A percentile compares a stretch with the other conserved stretches of the same genome.
Conservation (phyloP, 306 rosid species). For the Delonix regia region DNA sequence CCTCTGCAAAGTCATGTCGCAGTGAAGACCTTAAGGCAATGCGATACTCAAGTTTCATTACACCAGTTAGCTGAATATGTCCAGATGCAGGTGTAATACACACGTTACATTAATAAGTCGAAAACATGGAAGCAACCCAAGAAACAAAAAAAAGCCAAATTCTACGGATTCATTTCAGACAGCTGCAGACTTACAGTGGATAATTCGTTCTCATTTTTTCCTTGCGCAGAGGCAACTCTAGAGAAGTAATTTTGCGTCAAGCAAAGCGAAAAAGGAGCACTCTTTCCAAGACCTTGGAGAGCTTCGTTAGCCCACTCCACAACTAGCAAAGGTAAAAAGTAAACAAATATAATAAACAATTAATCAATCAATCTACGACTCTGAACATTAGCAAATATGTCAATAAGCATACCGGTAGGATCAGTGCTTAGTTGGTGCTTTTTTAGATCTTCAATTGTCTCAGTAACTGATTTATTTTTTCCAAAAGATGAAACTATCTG, state of each 20-base stretch:
- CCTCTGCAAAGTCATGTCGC: constrained; percentile 88
- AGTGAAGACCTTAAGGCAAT: constrained; percentile 85
- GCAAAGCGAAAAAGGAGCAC: constrained; percentile 92
- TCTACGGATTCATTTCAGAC: neutral
- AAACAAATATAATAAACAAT: constrained; percentile 20
- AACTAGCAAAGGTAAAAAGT: constrained; percentile 51
- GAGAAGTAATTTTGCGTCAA: constrained; percentile 84
- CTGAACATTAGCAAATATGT: constrained; percentile 16
- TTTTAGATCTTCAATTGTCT: constrained; percentile 75
- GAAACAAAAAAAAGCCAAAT: neutral
- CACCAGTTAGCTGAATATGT: constrained; percentile 66
- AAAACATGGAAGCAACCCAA: constrained; percentile 3
- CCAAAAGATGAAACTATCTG: constrained; percentile 74
- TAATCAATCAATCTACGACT: constrained; percentile 3
- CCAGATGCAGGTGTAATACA: constrained; percentile 32
- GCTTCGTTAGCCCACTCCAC: constrained; percentile 94
- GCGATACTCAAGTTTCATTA: constrained; percentile 93
- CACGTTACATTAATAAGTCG: neutral
- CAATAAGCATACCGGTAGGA: constrained; percentile 64
- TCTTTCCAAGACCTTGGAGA: constrained; percentile 85
- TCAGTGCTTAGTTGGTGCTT: constrained; percentile 63
- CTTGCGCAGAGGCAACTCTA: constrained; percentile 72
- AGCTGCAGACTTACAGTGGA: constrained; percentile 57
- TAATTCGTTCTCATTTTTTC: constrained; percentile 51
- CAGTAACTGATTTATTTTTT: constrained; percentile 60